phyloP scores from a whole-genome alignment of 148 eudicot genomes.

The Euryodendron excelsum region DNA sequence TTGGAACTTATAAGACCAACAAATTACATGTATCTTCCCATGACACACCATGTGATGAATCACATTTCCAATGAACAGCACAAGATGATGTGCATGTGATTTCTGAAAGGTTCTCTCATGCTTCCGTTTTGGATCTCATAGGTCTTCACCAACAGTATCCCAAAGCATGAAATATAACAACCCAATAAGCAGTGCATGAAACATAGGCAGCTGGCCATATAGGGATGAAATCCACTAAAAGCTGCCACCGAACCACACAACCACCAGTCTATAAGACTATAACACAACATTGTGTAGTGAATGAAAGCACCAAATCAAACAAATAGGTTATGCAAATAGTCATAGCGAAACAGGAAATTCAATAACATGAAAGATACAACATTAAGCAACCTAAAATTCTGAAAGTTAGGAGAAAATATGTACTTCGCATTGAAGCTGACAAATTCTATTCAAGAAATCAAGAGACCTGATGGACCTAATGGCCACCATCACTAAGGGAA shows the following conservation, averaged over 20 bases:
- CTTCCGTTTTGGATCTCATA: background rate
- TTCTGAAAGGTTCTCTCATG: no score
- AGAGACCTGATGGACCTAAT: background rate
- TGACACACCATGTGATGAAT: background rate
- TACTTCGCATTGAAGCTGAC: background rate
- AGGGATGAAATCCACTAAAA: background rate
- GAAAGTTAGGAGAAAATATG: background rate
- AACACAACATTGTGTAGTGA: background rate
- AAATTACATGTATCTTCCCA: background rate
- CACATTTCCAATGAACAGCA: no score
- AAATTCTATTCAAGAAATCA: no score
- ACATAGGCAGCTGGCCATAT: background rate
- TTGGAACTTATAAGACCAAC: background rate
- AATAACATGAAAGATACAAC: background rate
- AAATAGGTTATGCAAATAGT: background rate
- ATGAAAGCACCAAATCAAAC: background rate
- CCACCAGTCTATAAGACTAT: background rate
- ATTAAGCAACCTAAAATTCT: background rate
- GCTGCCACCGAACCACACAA: background rate
- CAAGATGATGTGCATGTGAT: no score
- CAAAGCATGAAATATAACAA: no score
- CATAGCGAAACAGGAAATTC: background rate
- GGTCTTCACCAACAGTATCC: background rate
- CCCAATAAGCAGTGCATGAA: background rate
- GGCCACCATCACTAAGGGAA: background rate